These are phyloP conservation scores for Quercus tomentella DNA, from an alignment of 331 rosid species.

Conservation along the genomic window DNA sequence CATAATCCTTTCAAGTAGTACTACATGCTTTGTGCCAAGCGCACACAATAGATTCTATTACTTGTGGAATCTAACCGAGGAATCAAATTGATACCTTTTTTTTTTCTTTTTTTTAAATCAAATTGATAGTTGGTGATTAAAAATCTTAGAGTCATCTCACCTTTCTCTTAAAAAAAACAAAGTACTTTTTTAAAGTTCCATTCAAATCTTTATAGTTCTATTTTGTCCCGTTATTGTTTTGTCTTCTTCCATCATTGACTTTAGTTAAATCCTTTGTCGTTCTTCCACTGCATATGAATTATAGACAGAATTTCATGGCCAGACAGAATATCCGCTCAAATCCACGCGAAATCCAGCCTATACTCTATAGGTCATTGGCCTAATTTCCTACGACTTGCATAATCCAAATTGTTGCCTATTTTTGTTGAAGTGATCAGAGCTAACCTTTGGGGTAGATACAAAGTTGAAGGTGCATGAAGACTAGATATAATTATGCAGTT, in stretches of 20 bases:
- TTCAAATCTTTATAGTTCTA: conserved; percentile 13
- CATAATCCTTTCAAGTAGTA: no score
- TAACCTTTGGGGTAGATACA: no score
- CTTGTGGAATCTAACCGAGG: neutral
- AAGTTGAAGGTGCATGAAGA: no score
- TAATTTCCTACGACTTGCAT: neutral
- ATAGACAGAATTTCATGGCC: neutral
- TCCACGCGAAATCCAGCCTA: conserved; percentile 2
- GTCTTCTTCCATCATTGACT: conserved; percentile 12
- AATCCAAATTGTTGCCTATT: no score
- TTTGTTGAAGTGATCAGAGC: no score
- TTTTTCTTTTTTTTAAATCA: no score
- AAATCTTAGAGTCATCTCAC: neutral
- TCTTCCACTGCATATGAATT: neutral
- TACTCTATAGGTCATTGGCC: neutral
- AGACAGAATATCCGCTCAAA: neutral
- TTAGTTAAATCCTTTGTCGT: neutral
- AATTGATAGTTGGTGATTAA: neutral
- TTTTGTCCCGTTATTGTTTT: conserved; percentile 3
- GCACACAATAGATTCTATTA: neutral
- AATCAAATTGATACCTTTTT: neutral
- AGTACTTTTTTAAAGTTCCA: conserved; percentile 4
- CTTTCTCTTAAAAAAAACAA: conserved; percentile 6
- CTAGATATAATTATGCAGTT: neutral
- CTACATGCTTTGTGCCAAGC: no score